Percentiles rank a stretch among this genome's conserved stretches.
Conservation (phyloP, 805 yeast species). For the Saccharomycopsis fibuligera region DNA sequence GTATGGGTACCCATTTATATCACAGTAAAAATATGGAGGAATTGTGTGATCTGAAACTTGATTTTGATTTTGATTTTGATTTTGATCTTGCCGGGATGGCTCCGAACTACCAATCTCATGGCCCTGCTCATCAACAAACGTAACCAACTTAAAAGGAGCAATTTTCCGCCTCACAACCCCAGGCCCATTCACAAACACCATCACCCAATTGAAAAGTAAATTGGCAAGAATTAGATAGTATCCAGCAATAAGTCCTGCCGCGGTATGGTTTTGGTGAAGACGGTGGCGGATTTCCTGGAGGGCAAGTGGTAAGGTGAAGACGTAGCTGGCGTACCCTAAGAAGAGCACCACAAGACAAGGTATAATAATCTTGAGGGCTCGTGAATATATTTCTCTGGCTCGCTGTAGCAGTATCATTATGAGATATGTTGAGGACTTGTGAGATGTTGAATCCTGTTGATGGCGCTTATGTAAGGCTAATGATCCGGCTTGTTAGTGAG, state of each 20-base stretch:
- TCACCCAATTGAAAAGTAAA: constrained; percentile 16
- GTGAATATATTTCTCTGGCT: not conserved
- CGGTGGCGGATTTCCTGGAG: not conserved
- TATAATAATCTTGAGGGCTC: constrained; percentile 2
- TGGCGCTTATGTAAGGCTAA: no score
- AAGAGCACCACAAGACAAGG: constrained; percentile 10
- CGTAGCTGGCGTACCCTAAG: constrained; percentile 12
- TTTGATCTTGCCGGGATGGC: not conserved
- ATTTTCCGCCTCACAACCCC: constrained; percentile 14
- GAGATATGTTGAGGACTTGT: no score
- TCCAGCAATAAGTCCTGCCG: constrained; percentile 7
- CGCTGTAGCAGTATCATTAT: not conserved
- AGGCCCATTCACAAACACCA: constrained; percentile 15
- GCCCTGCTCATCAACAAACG: constrained; percentile 13
- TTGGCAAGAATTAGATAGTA: constrained; percentile 10
- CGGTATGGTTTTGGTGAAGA: not conserved
- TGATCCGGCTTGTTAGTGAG: no score
- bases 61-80: not conserved
- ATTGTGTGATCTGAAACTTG: not conserved
- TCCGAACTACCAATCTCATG: constrained; percentile 1
- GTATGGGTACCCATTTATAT: constrained; percentile 63
- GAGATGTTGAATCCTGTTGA: no score
- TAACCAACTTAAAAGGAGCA: constrained; percentile 17
- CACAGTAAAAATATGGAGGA: constrained; percentile 63
- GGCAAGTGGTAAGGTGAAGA: constrained; percentile 6